phyloP scores from a whole-genome alignment of 495 filamentous ascomycete species.

The Daldinia loculata region DNA sequence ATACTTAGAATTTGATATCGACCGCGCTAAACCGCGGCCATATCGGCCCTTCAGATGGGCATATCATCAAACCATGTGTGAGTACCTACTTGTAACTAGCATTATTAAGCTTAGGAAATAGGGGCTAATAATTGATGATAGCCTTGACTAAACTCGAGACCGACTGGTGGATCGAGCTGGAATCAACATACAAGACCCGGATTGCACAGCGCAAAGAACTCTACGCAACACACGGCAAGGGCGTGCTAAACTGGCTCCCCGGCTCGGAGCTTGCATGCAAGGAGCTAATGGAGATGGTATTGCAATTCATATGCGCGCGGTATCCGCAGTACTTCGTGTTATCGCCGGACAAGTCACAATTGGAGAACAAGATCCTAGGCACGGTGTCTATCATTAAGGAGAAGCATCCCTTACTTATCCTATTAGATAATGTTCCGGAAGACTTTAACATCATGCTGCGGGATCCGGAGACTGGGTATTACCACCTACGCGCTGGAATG shows the following conservation, averaged over 20 bases:
- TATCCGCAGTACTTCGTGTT: slow-evolving; percentile 85
- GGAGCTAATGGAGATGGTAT: slow-evolving; percentile 88
- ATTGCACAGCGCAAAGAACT: slow-evolving; percentile 78
- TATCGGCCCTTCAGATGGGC: slow-evolving; percentile 86
- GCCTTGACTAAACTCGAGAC: slow-evolving; percentile 82
- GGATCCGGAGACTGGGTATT: slow-evolving; percentile 74
- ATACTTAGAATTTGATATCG: slow-evolving; percentile 68
- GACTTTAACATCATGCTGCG: slow-evolving; percentile 86
- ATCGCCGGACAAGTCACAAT: slow-evolving; percentile 62
- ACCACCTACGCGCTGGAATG: slow-evolving; percentile 79
- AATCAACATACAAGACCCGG: slow-evolving; percentile 73
- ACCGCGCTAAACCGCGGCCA: slow-evolving; percentile 71
- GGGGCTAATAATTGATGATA: slow-evolving; percentile 44
- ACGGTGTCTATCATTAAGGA: slow-evolving; percentile 68
- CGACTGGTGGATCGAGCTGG: slow-evolving; percentile 92
- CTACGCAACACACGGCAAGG: slow-evolving; percentile 68
- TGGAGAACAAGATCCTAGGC: slow-evolving; percentile 76
- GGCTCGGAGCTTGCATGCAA: slow-evolving; percentile 85
- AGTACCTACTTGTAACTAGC: slow-evolving; percentile 39
- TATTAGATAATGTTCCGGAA: slow-evolving; percentile 86
- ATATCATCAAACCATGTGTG: slow-evolving; percentile 96
- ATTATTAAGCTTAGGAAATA: background rate
- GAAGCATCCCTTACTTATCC: slow-evolving; percentile 73
- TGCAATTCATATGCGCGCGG: slow-evolving; percentile 80
- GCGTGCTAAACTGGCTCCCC: slow-evolving; percentile 74